Evolutionary conservation across 352 stramenopile species (phyloP).

Genomic region (Globisporangium sylvaticum): DNA sequence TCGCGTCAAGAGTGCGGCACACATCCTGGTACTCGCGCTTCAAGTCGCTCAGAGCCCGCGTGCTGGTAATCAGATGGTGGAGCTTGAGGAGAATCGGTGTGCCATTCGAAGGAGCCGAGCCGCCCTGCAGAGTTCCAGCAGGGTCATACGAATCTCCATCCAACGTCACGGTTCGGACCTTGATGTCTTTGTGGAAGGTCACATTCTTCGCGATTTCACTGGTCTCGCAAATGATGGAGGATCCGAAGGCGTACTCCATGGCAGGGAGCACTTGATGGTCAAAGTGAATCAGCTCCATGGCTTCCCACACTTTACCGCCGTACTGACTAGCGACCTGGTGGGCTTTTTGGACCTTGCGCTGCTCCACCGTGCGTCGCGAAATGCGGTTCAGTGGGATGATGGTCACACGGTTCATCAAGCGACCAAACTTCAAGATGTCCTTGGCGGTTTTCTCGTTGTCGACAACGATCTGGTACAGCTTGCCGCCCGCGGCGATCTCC

Average conservation of each 20-base stretch:
- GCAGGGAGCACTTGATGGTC: conserved; percentile 92
- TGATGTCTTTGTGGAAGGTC: conserved; percentile 90
- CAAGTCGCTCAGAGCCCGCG: conserved; percentile 58
- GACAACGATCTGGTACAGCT: conserved; percentile 99
- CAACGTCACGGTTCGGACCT: conserved; percentile 95
- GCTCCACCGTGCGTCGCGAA: conserved; percentile 70
- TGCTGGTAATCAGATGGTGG: conserved; percentile 73
- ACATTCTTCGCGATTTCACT: conserved; percentile 88
- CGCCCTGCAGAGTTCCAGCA: conserved; percentile 94
- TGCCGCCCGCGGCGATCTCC: conserved; percentile 97
- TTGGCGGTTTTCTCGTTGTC: conserved; percentile 98
- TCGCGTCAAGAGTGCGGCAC: conserved; percentile 48
- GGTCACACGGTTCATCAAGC: conserved; percentile 95
- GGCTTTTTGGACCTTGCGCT: conserved; percentile 76
- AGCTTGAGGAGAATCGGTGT: conserved; percentile 78
- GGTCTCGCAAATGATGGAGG: conserved; percentile 96
- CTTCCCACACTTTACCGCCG: conserved; percentile 89
- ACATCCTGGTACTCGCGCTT: conserved; percentile 68
- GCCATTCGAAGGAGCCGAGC: conserved; percentile 74
- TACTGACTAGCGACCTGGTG: conserved; percentile 83
- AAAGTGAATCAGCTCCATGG: conserved; percentile 97
- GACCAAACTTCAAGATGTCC: conserved; percentile 96
- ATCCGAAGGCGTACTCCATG: conserved; percentile 99
- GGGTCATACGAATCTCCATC: conserved; percentile 98
- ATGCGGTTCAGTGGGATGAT: conserved; percentile 99